phyloP scores from a whole-genome alignment of 225 moss, liverwort and hornwort species.

The Thuidium tamariscinum region DNA sequence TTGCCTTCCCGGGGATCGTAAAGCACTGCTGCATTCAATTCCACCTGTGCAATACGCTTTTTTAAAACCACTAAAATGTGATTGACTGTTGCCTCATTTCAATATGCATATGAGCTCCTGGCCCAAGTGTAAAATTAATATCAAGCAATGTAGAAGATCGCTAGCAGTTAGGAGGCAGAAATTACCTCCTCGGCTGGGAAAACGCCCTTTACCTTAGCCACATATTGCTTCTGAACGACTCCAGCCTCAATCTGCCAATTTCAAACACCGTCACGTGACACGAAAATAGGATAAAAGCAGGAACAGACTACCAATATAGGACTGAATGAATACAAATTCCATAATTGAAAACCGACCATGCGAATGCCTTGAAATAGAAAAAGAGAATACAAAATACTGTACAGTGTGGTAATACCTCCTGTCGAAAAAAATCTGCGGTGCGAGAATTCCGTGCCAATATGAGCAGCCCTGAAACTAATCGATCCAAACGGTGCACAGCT shows the following conservation, averaged over 20 bases:
- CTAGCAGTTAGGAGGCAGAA: background rate
- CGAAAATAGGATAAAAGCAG: background rate
- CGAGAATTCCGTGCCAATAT: slow-evolving; percentile 80
- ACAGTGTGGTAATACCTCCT: slow-evolving; percentile 47
- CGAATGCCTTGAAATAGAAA: background rate
- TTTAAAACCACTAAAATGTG: background rate
- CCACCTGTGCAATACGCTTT: slow-evolving; percentile 33
- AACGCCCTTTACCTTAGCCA: slow-evolving; percentile 92
- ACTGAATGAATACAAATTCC: background rate
- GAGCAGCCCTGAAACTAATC: slow-evolving; percentile 88
- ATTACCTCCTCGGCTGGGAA: slow-evolving; percentile 78
- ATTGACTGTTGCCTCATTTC: background rate
- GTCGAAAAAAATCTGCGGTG: slow-evolving; percentile 71
- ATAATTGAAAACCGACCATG: background rate
- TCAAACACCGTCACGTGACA: background rate
- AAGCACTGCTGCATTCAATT: slow-evolving; percentile 61
- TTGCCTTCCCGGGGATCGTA: slow-evolving; percentile 81
- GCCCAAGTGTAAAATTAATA: background rate
- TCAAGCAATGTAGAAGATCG: background rate
- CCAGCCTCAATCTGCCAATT: slow-evolving; percentile 78
- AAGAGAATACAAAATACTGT: background rate
- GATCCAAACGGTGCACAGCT: slow-evolving; percentile 96
- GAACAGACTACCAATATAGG: background rate
- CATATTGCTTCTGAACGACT: slow-evolving; percentile 82
- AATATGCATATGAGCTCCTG: background rate